Base-by-base conservation (phyloP, 192 early-diverging fungal genomes). In the Mortierella alpina region DNA sequence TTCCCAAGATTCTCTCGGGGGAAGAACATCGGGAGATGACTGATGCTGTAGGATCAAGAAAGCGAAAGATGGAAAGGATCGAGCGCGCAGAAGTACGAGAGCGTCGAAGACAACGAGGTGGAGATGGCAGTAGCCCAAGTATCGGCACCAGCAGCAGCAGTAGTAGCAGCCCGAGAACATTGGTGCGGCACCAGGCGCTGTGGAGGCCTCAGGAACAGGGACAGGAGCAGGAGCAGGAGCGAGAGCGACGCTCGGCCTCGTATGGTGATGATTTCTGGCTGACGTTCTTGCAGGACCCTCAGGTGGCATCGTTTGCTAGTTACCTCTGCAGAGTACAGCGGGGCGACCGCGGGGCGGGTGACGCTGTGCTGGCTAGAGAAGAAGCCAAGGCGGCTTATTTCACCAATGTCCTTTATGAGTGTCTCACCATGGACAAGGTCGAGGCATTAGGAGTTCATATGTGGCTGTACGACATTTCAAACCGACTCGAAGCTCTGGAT, bases 331-430 rank as follows among this genome's bases (percentile, higher is more conserved):
- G 62, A 10, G 57, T 64, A 18, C 49, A 17, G 20, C 39, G 17
- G 12, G 22, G 15, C 40, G 75, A 63, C 40, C 7, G 41, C 18
- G 66, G 68, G n/a, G n/a, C 49, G 22, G 49, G n/a, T 31, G 8
- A 51, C 17, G 20, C 45, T 84, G 31, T 64, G 31, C 18, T 81
- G 86, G 56, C 60, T 62, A 65, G 64, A 75, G 70, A 88, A 3
- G 59, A 69, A 47, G 22, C 47, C 1, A 64, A 85, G 12, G 87
- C 83, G 12, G 57, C 60, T 2, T 86, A 84, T 57, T 84, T 72
- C n/a, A 86, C 83, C 1, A 72, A 54, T 31, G 74, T 86, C 12
- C 54, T 91, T 15, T 66, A 84, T 41, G 88, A 90, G 68, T 90
- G 89, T 63, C 51, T 90, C 44, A 76, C 73, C 14, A 70, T 73